Conservation (phyloP, 2,329 filamentous ascomycete genomes). For the Aspergillus sp. region DNA sequence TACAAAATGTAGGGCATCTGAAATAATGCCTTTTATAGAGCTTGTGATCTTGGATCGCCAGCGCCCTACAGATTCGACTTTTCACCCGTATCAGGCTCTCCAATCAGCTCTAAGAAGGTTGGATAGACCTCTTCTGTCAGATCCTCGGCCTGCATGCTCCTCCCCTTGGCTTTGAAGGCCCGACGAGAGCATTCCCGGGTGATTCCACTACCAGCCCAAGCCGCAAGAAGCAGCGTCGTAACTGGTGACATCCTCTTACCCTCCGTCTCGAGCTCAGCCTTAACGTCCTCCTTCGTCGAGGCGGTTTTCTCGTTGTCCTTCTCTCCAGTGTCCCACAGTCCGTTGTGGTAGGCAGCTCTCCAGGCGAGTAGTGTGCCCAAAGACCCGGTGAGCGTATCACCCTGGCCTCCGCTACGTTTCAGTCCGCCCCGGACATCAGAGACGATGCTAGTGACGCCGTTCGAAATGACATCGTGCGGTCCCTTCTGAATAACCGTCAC, state of each 20-base stretch:
- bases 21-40: not conserved
- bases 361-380: constrained; percentile 84
- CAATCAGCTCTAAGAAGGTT: constrained; percentile 73
- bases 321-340: constrained; percentile 57
- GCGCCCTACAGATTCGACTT: constrained; percentile 19
- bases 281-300: constrained; percentile 34
- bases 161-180: constrained; percentile 76
- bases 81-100: constrained; percentile 51
- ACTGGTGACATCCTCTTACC: constrained; percentile 48
- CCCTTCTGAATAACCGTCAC: constrained; percentile 93
- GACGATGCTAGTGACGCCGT: constrained; percentile 65
- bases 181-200: constrained; percentile 84
- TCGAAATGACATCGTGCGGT: constrained; percentile 68
- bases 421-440: constrained; percentile 71
- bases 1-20: not conserved
- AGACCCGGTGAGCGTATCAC: constrained; percentile 85
- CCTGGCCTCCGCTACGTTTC: constrained; percentile 90
- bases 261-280: constrained; percentile 36
- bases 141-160: constrained; percentile 86
- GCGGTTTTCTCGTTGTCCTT: constrained; percentile 24
- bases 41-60: not conserved
- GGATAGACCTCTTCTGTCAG: constrained; percentile 81
- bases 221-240: constrained; percentile 63
- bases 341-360: constrained; percentile 76
- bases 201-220: constrained; percentile 77